Evolutionary conservation across 176 grass and related monocot genomes (phyloP).

Genomic region (Lolium perenne): DNA sequence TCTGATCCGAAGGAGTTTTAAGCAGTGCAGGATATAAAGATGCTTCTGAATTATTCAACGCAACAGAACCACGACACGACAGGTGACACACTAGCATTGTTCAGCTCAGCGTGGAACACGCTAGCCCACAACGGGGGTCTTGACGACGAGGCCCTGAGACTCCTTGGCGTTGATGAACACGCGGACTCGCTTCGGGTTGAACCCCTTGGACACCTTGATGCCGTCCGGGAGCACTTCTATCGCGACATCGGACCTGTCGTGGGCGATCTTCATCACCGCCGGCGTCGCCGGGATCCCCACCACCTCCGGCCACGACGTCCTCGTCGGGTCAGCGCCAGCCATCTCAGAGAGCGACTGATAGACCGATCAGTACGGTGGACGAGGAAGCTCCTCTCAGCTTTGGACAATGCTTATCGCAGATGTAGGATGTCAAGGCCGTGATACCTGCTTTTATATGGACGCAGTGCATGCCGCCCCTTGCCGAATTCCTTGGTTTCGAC

Average conservation of each 20-base stretch:
- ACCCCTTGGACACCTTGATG: slow-evolving; percentile 5
- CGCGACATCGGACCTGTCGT: slow-evolving; percentile 6
- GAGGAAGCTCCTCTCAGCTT: neutral
- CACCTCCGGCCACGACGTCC: slow-evolving; percentile 30
- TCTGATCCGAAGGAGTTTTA: neutral
- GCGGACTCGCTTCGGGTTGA: slow-evolving; percentile 13
- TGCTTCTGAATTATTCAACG: neutral
- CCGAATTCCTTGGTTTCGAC: neutral
- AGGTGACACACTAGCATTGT: neutral
- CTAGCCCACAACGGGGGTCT: slow-evolving; percentile 13
- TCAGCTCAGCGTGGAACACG: neutral
- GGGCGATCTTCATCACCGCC: slow-evolving; percentile 29
- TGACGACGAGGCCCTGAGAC: slow-evolving; percentile 22
- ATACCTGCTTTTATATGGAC: neutral
- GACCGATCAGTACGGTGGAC: neutral
- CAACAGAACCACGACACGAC: neutral
- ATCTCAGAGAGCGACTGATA: neutral
- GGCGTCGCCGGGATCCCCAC: slow-evolving; percentile 30
- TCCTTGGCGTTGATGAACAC: slow-evolving; percentile 19
- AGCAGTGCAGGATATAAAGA: neutral
- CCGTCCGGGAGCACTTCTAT: slow-evolving; percentile 17
- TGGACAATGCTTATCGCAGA: neutral
- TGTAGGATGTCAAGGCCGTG: neutral
- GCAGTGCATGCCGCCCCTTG: neutral
- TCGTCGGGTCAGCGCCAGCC: slow-evolving; percentile 23